Evolutionary conservation across 495 filamentous ascomycete species (phyloP).

Genomic region (Ramalina intermedia): DNA sequence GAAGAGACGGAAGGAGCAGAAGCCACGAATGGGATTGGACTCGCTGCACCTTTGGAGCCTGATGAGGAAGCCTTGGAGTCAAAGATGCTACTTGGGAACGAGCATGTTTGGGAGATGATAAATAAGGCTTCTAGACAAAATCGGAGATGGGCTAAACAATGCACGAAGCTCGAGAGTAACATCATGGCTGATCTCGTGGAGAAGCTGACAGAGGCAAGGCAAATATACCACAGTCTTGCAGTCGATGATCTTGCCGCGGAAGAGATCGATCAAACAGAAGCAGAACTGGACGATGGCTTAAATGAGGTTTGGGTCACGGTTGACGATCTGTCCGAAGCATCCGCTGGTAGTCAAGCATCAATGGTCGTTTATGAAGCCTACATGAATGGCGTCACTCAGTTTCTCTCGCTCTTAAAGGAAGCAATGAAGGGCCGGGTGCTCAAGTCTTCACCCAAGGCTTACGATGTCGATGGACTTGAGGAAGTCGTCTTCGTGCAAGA

Average conservation of each 20-base stretch:
- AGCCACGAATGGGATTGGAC: too few relatives aligned
- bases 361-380: constrained; percentile 12
- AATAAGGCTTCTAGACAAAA: too few relatives aligned
- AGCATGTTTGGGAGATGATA: too few relatives aligned
- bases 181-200: too few relatives aligned
- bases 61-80: too few relatives aligned
- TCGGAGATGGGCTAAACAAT: too few relatives aligned
- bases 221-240: too few relatives aligned
- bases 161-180: too few relatives aligned
- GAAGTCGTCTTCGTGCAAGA: constrained; percentile 9
- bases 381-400: constrained; percentile 6
- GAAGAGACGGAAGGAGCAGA: too few relatives aligned
- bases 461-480: constrained; percentile 3
- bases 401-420: constrained; percentile 5
- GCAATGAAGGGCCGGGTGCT: not conserved
- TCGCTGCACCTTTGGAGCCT: too few relatives aligned
- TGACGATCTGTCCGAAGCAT: not conserved
- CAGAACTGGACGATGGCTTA: not conserved
- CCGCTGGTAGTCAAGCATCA: not conserved
- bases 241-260: not conserved
- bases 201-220: too few relatives aligned
- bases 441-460: not conserved
- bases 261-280: not conserved
- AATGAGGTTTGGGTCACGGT: not conserved
- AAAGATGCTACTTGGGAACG: too few relatives aligned